phyloP scores from a whole-genome alignment of 164 flowering plant species.

The Chloranthus sessilifolius region DNA sequence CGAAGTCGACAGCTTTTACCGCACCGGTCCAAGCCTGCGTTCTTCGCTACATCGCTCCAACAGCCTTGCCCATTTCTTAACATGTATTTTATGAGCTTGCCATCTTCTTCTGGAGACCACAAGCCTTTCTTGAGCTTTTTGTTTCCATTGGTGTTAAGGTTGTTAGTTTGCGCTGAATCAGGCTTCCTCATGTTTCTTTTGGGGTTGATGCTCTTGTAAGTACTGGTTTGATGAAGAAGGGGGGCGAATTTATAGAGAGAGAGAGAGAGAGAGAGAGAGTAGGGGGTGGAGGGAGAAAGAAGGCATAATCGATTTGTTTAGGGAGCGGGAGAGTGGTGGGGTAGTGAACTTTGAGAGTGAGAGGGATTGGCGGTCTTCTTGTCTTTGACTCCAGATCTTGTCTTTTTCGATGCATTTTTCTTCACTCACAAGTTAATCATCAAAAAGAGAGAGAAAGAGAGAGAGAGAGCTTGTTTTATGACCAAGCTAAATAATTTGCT shows the following conservation, averaged over 20 bases:
- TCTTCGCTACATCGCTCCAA: slow-evolving; percentile 72
- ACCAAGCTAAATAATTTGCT: slow-evolving; percentile 34
- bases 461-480: slow-evolving; percentile 26
- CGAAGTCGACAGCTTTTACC: slow-evolving; percentile 81
- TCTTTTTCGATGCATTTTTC: slow-evolving; percentile 46
- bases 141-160: neutral
- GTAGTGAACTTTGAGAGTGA: slow-evolving; percentile 32
- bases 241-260: neutral
- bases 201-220: neutral
- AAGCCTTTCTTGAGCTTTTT: slow-evolving; percentile 55
- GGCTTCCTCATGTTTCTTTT: slow-evolving; percentile 38
- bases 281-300: slow-evolving; percentile 12
- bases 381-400: slow-evolving; percentile 53
- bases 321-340: slow-evolving; percentile 5
- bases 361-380: slow-evolving; percentile 44
- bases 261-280: neutral
- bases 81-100: slow-evolving; percentile 65
- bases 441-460: slow-evolving; percentile 16
- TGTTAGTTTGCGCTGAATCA: slow-evolving; percentile 22
- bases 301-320: slow-evolving; percentile 8
- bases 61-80: slow-evolving; percentile 64
- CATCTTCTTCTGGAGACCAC: slow-evolving; percentile 83
- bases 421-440: slow-evolving; percentile 64
- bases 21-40: slow-evolving; percentile 65
- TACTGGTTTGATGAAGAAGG: slow-evolving; percentile 3